Conservation (phyloP, 129 eudicot species). For the Artemisia tridentata region DNA sequence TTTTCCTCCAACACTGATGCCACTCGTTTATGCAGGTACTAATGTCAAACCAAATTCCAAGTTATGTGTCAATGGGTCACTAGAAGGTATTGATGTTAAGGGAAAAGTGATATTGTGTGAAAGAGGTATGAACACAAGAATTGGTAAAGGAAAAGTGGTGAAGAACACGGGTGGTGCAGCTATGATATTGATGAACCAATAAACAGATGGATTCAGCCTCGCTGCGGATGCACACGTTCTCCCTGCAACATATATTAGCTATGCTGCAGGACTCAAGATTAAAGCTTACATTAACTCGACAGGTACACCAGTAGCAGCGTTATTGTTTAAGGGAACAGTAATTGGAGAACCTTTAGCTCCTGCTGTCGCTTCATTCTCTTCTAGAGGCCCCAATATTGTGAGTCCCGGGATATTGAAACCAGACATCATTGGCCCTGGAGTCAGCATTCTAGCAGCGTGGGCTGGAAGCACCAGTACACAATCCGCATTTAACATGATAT, state of each 20-base stretch:
- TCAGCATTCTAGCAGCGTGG: not conserved
- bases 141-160: not conserved
- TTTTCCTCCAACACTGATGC: not conserved
- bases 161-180: not conserved
- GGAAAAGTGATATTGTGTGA: constrained; percentile 1
- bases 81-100: not conserved
- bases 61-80: not conserved
- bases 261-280: not conserved
- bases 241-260: not conserved
- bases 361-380: not conserved
- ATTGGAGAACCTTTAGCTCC: not conserved
- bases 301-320: not conserved
- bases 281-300: not conserved
- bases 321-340: not conserved
- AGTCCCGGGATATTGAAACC: not conserved
- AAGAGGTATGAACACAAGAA: not conserved
- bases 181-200: not conserved
- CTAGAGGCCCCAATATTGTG: not conserved
- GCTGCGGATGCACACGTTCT: not conserved
- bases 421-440: not conserved
- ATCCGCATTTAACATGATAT: not conserved
- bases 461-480: not conserved
- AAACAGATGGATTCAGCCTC: not conserved
- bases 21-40: not conserved
- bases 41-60: not conserved